Percentiles rank a stretch among this genome's conserved stretches.
Conservation (phyloP, 768 basidiomycete species). For the Serpula lacrymans region DNA sequence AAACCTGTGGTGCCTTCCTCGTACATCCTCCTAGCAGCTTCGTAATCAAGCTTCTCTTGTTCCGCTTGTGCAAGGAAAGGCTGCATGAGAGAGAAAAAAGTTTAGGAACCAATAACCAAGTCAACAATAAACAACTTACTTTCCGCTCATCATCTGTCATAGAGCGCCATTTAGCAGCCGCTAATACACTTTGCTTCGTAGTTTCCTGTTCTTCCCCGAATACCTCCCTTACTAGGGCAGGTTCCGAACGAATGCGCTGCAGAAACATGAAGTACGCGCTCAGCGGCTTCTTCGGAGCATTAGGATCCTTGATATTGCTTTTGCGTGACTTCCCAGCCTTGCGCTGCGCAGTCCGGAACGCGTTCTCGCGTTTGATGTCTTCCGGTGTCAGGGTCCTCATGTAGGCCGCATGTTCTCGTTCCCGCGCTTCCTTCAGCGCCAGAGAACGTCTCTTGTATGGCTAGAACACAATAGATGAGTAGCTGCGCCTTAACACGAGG, state of each 20-base stretch:
- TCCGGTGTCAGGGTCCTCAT: conserved; percentile 88
- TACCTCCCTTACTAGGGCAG: conserved; percentile 68
- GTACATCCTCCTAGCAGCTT: conserved; percentile 78
- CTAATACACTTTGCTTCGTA: conserved; percentile 90
- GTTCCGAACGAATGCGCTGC: conserved; percentile 82
- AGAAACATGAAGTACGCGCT: conserved; percentile 95
- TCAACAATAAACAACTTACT: conserved; percentile 43
- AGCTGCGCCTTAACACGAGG: conserved; percentile 18
- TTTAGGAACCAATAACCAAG: conserved; percentile 12
- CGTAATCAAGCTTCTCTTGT: conserved; percentile 93
- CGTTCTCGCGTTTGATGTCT: conserved; percentile 93
- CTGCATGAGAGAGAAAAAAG: conserved; percentile 38
- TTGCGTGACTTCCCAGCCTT: conserved; percentile 90
- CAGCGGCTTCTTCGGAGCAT: conserved; percentile 94
- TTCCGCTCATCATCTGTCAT: conserved; percentile 93
- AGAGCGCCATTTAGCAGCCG: conserved; percentile 89
- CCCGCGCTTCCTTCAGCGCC: conserved; percentile 80
- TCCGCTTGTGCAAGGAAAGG: conserved; percentile 93
- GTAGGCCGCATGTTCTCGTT: conserved; percentile 78
- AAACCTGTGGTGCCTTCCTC: conserved; percentile 76
- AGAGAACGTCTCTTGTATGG: conserved; percentile 84
- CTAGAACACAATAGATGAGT: conserved; percentile 37
- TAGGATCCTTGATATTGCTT: conserved; percentile 95
- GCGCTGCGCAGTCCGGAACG: conserved; percentile 86
- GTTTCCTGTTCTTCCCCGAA: conserved; percentile 92